Evolutionary conservation across 2,329 filamentous ascomycete genomes (phyloP).

Genomic region (Cercospora sesami): DNA sequence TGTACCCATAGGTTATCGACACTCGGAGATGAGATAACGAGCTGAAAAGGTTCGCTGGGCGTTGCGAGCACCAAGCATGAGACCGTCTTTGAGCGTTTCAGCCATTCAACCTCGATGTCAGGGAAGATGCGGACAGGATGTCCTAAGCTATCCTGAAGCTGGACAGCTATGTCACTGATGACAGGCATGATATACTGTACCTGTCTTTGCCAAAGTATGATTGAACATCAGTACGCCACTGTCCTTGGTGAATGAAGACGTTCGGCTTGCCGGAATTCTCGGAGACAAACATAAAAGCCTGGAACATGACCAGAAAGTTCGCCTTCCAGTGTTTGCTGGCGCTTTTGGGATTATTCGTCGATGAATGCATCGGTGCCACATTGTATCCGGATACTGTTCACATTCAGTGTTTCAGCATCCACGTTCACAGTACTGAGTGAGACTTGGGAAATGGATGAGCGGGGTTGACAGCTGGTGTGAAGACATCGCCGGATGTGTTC

Average conservation of each 20-base stretch:
- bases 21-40: neutral
- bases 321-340: neutral
- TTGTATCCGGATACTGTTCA: neutral
- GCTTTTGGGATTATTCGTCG: neutral
- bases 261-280: neutral
- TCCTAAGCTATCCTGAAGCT: neutral
- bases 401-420: neutral
- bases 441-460: neutral
- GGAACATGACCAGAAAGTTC: too few species aligned
- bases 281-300: neutral
- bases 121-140: neutral
- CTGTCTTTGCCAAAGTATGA: neutral
- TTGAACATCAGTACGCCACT: neutral
- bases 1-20: neutral
- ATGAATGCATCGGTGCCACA: neutral
- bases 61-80: neutral
- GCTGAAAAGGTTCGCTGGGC: neutral
- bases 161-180: neutral
- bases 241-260: neutral
- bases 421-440: neutral
- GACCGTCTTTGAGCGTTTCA: neutral
- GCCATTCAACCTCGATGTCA: neutral
- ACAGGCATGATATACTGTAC: neutral
- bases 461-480: neutral
- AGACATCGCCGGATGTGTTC: neutral